Conservation (phyloP, 306 rosid genomes). For the Fagus sylvatica region DNA sequence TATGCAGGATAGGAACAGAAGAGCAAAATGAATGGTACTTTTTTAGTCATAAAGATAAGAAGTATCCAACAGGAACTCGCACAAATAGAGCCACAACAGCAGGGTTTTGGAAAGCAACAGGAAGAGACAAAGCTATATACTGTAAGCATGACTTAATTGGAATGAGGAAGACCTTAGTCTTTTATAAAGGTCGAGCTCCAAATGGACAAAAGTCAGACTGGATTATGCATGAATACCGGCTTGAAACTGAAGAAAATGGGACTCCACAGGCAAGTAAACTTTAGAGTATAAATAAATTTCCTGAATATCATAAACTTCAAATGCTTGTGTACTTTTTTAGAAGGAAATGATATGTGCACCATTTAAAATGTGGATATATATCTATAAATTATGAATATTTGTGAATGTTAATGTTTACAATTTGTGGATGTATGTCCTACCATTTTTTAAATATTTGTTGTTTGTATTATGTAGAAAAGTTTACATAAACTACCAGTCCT, state of each 20-base stretch:
- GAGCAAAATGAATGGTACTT: constrained; percentile 91
- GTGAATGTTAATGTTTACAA: too few relatives aligned
- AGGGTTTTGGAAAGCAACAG: constrained; percentile 98
- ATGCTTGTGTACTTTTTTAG: neutral
- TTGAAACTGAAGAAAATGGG: constrained; percentile 84
- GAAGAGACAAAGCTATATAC: constrained; percentile 92
- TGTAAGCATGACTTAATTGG: constrained; percentile 81
- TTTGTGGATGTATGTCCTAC: too few relatives aligned
- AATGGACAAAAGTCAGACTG: constrained; percentile 97
- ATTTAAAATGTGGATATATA: too few relatives aligned
- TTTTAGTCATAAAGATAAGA: constrained; percentile 93
- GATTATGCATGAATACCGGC: constrained; percentile 96
- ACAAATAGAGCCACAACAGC: constrained; percentile 93
- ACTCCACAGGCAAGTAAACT: constrained; percentile 69
- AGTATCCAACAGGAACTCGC: constrained; percentile 95
- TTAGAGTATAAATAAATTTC: neutral
- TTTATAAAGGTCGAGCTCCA: constrained; percentile 91
- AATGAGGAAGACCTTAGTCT: constrained; percentile 91
- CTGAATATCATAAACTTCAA: neutral
- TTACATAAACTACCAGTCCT: too few relatives aligned
- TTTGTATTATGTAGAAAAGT: too few relatives aligned
- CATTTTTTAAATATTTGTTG: too few relatives aligned
- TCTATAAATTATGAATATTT: too few relatives aligned
- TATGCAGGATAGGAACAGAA: constrained; percentile 86
- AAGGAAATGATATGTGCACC: too few relatives aligned